These are phyloP conservation scores for Lodderomyces margitis DNA, from an alignment of 1,139 yeast genomes.

Conservation along the genomic window DNA sequence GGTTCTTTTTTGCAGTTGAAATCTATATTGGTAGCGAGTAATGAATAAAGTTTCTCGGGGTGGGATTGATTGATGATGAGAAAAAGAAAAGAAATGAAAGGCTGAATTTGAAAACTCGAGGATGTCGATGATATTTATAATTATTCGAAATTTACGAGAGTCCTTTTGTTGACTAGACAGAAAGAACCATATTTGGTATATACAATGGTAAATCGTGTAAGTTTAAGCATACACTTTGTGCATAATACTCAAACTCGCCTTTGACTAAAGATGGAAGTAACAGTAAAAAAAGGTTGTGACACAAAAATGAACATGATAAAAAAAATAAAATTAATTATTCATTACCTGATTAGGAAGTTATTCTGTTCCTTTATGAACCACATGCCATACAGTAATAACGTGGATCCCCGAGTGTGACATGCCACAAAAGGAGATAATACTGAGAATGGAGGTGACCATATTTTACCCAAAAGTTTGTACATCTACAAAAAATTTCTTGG, in stretches of 20 bases:
- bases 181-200: not conserved
- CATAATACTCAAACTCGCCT: slow-evolving; percentile 1
- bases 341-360: slow-evolving; percentile 2
- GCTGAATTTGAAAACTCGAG: not conserved
- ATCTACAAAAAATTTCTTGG: not conserved
- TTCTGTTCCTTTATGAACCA: too few species aligned
- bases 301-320: not conserved
- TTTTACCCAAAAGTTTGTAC: not conserved
- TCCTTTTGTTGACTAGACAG: not conserved
- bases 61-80: slow-evolving; percentile 4
- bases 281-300: not conserved
- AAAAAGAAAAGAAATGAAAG: slow-evolving; percentile 4
- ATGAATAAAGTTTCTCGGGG: not conserved
- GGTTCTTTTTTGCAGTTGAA: not conserved
- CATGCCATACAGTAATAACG: too few species aligned
- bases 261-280: slow-evolving; percentile 2
- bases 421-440: too few species aligned
- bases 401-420: too few species aligned
- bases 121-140: not conserved
- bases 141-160: not conserved
- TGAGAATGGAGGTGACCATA: not conserved
- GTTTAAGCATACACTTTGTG: not conserved
- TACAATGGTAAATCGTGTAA: not conserved
- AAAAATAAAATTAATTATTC: not conserved
- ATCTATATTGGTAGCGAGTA: slow-evolving; percentile 5